Evolutionary conservation across 352 stramenopile genomes (phyloP).

Genomic region (Globisporangium nagaii): DNA sequence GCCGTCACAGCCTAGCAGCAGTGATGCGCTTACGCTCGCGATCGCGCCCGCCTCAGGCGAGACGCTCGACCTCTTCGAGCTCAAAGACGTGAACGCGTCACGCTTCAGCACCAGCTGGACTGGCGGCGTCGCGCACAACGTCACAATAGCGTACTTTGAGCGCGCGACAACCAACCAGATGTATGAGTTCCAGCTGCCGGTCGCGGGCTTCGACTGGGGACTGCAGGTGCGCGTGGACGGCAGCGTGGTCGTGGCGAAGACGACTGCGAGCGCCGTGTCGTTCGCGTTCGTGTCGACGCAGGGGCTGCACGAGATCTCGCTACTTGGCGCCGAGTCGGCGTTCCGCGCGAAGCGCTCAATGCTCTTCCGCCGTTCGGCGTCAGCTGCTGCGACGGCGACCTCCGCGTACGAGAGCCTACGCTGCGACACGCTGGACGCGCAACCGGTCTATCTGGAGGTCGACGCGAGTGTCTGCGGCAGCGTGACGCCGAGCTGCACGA

Average conservation of each 20-base stretch:
- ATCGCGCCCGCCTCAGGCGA: neutral
- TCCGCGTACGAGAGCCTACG: conserved; percentile 27
- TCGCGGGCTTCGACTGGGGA: conserved; percentile 49
- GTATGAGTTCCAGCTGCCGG: conserved; percentile 44
- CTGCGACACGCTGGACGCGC: conserved; percentile 44
- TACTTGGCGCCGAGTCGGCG: conserved; percentile 42
- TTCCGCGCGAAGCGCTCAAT: conserved; percentile 32
- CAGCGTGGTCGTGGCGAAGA: conserved; percentile 16
- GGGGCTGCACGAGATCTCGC: conserved; percentile 27
- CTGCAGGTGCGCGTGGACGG: conserved; percentile 29
- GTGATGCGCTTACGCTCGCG: neutral
- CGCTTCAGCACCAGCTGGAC: conserved; percentile 19
- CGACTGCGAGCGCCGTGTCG: conserved; percentile 17
- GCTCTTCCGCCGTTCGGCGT: conserved; percentile 26
- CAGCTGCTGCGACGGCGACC: neutral
- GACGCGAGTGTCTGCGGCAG: conserved; percentile 24
- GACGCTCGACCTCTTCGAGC: conserved; percentile 36
- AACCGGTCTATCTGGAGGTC: conserved; percentile 27
- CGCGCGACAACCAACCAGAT: conserved; percentile 17
- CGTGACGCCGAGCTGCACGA: conserved; percentile 8
- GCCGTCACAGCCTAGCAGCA: conserved; percentile 12
- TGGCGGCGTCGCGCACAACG: conserved; percentile 40
- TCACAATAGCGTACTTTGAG: conserved; percentile 51
- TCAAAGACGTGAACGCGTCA: conserved; percentile 28
- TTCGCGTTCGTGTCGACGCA: conserved; percentile 34